Base-by-base conservation (phyloP, 2,329 filamentous ascomycete species). In the Calonectria montana region DNA sequence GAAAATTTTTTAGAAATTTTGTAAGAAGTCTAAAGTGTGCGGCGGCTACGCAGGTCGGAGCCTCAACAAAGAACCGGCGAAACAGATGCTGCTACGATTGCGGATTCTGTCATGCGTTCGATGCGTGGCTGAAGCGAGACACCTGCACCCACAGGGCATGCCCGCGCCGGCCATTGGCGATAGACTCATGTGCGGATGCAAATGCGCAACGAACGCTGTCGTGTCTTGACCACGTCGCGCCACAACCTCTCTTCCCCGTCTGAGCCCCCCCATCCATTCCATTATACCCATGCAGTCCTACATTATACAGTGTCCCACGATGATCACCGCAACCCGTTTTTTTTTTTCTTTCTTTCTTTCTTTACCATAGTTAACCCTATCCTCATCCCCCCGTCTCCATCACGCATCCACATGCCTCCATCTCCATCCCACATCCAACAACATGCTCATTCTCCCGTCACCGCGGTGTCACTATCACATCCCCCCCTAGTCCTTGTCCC, bases 141-240 rank as follows among this genome's bases (percentile, higher is more conserved):
- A 41, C 61, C n/a, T 62, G 50, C 43, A 39, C 21, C 45, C 6
- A 47, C 41, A 48, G 65, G 43, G 39, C 53, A 16, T 59, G 31
- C 21, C 35, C 53, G 55, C 45, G 65, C 18, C 31, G 23, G 29
- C 65, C 15, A 35, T 27, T 66, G 43, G 65, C 23, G 65, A 67
- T 62, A 18, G 41, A 59, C 48, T 69, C 67, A 69, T 62, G 63
- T 43, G 37, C 53, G 45, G 48, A 47, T 67, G 64, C 64, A n/a
- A 47, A 67, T 67, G 63, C 69, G 69, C 63, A 59, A 71, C 63
- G 69, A 71, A 71, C 63, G 45, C 39, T 41, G 31, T 71, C 69
- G 69, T 71, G 69, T 67, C 63, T 71, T 59, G 39, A 43, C 65
- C 63, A 71, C 63, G 69, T 67, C 69, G 69, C 69, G 69, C 69